Base-by-base conservation (phyloP, 805 yeast species). In the Candida oleophila region DNA sequence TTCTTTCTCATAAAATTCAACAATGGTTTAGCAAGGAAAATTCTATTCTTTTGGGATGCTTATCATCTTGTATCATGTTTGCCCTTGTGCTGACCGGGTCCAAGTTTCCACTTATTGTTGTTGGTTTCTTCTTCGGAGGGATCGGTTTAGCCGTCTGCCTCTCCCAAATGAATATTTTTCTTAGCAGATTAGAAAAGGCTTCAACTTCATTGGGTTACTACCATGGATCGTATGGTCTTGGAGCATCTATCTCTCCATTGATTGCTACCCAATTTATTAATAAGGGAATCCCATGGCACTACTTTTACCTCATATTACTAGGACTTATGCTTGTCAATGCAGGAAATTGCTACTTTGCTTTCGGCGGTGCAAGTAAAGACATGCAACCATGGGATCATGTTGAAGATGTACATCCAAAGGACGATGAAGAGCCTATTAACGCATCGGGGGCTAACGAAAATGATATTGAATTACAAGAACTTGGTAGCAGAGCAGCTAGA, bases 231-330 rank as follows among this genome's bases (percentile, higher is more conserved):
- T 60, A 59, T 45, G 65, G 65, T 1, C 38, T 56, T 4, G 64
- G 64, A 2, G 65, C 65, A 18, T 55, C 65, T 3, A 46, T 58
- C 3, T 57, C 67, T 5, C 65, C 65, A 4, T 49, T 61, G 22
- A 42, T 60, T 11, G 63, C 60, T n/a, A 59, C 64, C 3, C 36
- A 49, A 4, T 49, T 59, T 45, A 54, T 60, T 35, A 51, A 54
- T 37, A 43, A 37, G 2, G 61, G 61, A 2, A 41, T 55, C 16
- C 44, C 45, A 21, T 61, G 65, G 65, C 54, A 61, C 50, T 53
- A 42, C 42, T 56, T 51, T 50, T 61, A 60, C 49, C 30, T 53
- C 11, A 45, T 60, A 21, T 45, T 57, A 38, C 42, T 59, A 12
- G 62, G 54, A 3, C 30, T 56, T 38, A 56, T 59, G 61, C 19